These are phyloP conservation scores for Leptographium galeiforme DNA, from an alignment of 2,329 filamentous ascomycete genomes.

Conservation along the genomic window DNA sequence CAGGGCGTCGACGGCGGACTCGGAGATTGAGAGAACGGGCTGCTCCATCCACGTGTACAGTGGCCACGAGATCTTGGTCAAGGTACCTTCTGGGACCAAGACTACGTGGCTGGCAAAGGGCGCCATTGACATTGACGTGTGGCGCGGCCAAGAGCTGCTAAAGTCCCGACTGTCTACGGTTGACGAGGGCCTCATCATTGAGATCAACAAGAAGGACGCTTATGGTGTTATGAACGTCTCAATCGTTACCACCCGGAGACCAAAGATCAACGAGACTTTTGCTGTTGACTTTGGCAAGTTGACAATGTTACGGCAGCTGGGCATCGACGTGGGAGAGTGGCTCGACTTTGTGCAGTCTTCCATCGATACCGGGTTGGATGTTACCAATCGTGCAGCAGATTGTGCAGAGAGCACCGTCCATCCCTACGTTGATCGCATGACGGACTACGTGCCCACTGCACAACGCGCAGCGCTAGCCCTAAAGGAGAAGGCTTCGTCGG, in stretches of 20 bases:
- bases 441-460: neutral
- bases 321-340: slow-evolving; percentile 27
- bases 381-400: slow-evolving; percentile 10
- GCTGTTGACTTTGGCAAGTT: slow-evolving; percentile 44
- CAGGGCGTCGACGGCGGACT: slow-evolving; percentile 7
- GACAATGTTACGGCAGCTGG: slow-evolving; percentile 28
- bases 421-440: neutral
- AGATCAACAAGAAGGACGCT: slow-evolving; percentile 39
- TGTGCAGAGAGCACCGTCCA: slow-evolving; percentile 7
- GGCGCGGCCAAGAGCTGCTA: slow-evolving; percentile 31
- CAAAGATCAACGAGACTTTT: slow-evolving; percentile 48
- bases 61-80: slow-evolving; percentile 38
- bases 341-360: slow-evolving; percentile 27
- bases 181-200: slow-evolving; percentile 37
- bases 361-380: slow-evolving; percentile 25
- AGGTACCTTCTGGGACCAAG: slow-evolving; percentile 36
- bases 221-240: slow-evolving; percentile 44
- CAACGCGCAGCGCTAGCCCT: neutral
- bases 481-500: neutral
- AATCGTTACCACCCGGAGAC: slow-evolving; percentile 43
- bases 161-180: slow-evolving; percentile 33
- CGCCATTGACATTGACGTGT: slow-evolving; percentile 42
- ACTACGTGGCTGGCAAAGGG: slow-evolving; percentile 41
- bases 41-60: slow-evolving; percentile 33
- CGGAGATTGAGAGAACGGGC: slow-evolving; percentile 19